Evolutionary conservation across 2,329 filamentous ascomycete species (phyloP).

Genomic region (Colletotrichum sp.): DNA sequence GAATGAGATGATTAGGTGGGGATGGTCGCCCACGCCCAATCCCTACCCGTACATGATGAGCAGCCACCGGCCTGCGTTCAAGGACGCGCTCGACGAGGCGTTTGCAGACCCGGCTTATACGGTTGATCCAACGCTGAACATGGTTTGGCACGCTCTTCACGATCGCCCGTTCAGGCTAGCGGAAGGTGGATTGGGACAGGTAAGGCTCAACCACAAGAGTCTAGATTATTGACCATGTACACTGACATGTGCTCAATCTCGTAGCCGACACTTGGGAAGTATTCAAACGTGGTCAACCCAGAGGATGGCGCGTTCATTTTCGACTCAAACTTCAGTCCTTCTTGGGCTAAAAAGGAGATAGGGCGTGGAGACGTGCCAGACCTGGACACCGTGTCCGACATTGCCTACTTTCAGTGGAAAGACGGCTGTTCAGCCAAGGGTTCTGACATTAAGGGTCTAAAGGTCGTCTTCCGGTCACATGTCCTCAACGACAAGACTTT

Average conservation of each 20-base stretch:
- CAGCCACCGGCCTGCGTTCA: background rate
- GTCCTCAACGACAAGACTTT: background rate
- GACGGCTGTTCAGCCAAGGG: background rate
- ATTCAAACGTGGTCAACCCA: background rate
- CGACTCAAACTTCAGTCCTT: background rate
- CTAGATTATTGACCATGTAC: fast-evolving
- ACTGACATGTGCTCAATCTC: fast-evolving
- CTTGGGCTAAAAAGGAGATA: background rate
- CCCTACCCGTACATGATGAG: background rate
- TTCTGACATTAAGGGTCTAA: background rate
- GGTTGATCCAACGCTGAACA: background rate
- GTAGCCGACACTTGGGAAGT: background rate
- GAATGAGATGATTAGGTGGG: background rate
- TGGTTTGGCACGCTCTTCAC: background rate
- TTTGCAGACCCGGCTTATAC: fast-evolving
- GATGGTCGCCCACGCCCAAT: background rate
- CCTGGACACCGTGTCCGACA: background rate
- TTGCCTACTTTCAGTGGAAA: background rate
- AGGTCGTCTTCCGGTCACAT: background rate
- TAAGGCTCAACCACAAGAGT: too few species aligned
- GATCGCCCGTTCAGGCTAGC: background rate
- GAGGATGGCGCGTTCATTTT: background rate
- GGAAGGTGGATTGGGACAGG: too few species aligned
- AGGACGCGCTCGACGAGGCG: background rate
- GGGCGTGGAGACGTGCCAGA: background rate